Base-by-base conservation (phyloP, 1,284 basidiomycete species). In the Microbotryum lychnidis-dioicae region DNA sequence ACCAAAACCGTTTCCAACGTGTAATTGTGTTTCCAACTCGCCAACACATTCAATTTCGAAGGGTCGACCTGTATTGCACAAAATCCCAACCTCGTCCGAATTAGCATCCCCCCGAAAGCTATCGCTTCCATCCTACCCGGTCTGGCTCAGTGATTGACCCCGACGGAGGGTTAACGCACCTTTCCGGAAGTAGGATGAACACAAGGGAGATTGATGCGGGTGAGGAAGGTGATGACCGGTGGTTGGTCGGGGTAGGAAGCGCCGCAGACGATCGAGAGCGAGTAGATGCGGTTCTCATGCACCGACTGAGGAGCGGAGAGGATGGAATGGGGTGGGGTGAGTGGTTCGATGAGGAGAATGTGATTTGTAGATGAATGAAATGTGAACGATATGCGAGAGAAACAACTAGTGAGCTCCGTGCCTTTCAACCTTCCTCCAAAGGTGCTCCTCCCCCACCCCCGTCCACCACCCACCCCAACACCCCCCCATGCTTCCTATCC, bases 201-300 rank as follows among this genome's bases (percentile, higher is more conserved):
- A 73, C 93, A 97, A 2, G 96, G 94, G n/a, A 98, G 80, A 76
- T 97, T 97, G 71, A 98, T 90, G 65, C 85, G 83, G 56, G 89
- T 94, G 65, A 89, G 74, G 77, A 98, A 98, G 62, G 85, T 82
- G 56, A 94, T 82, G n/a, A 77, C 76, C 14, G 91, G 91, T 4
- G 85, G 87, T 21, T 67, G 66, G 70, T 93, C 89, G 8, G 96
- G 94, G 76, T 98, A 98, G 6, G 75, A 69, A 8, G 84, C 79
- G 45, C 86, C 89, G 74, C 94, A 97, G 72, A 81, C 80, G 74
- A 98, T 93, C 80, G 87, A 89, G 71, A 98, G 83, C 63, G 86
- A 89, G 82, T 97, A 98, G 78, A 98, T 98, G 57, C 94, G 84
- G 78, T 98, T 98, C 82, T 98, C 92, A 77, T 94, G 92, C 14